Evolutionary conservation across 2,329 filamentous ascomycete genomes (phyloP).

Genomic region (Fusarium ramigenum): DNA sequence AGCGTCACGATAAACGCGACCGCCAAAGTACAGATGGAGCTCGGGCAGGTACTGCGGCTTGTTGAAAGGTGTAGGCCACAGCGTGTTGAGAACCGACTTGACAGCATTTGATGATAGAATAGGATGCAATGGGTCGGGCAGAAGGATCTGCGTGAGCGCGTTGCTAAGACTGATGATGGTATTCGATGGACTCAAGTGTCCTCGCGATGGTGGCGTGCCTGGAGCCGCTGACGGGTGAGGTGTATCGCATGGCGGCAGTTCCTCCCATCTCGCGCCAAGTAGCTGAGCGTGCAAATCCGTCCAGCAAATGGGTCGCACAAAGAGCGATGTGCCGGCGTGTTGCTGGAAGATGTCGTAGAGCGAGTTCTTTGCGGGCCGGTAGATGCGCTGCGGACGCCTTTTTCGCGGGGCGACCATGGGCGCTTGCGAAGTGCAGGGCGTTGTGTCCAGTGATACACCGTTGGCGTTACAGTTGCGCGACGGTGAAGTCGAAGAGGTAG

Average conservation of each 20-base stretch:
- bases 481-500: constrained; percentile 14
- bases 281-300: constrained; percentile 61
- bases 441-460: constrained; percentile 29
- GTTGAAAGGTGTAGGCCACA: constrained; percentile 54
- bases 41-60: constrained; percentile 48
- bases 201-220: constrained; percentile 49
- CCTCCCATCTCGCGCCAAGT: constrained; percentile 58
- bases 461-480: not conserved
- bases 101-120: constrained; percentile 54
- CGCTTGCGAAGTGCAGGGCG: constrained; percentile 41
- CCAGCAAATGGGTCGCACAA: constrained; percentile 64
- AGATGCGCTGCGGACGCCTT: constrained; percentile 46
- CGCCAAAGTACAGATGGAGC: constrained; percentile 61
- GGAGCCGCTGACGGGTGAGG: constrained; percentile 51
- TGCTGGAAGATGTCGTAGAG: constrained; percentile 63
- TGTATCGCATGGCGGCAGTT: constrained; percentile 53
- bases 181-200: constrained; percentile 51
- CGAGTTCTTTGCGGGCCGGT: constrained; percentile 57
- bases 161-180: constrained; percentile 55
- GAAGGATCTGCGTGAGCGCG: constrained; percentile 56
- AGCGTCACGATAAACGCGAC: constrained; percentile 54
- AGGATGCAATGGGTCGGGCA: constrained; percentile 45
- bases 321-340: constrained; percentile 58
- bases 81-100: constrained; percentile 54
- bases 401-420: constrained; percentile 34